These are phyloP conservation scores for Lophium mytilinum DNA, from an alignment of 495 filamentous ascomycete genomes.

Conservation along the genomic window DNA sequence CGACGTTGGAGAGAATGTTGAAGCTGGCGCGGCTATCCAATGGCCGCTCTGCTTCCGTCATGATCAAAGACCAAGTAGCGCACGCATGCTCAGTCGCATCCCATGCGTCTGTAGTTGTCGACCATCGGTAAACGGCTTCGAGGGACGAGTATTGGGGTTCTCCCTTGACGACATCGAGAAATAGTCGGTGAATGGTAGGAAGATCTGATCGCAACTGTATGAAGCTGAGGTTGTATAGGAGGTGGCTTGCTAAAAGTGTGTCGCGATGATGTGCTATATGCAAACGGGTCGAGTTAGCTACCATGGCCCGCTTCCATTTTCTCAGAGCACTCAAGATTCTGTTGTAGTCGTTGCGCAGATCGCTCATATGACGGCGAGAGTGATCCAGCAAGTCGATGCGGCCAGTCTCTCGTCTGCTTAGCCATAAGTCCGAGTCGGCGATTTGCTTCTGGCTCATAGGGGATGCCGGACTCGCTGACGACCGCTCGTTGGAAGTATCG, in stretches of 20 bases:
- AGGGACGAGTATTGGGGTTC: neutral
- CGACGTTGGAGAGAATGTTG: neutral
- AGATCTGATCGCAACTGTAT: neutral
- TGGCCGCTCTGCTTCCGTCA: neutral
- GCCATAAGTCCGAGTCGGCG: neutral
- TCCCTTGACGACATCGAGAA: neutral
- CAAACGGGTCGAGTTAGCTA: neutral
- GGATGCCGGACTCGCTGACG: neutral
- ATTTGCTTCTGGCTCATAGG: neutral
- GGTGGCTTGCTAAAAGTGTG: neutral
- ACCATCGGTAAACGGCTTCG: neutral
- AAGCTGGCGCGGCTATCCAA: neutral
- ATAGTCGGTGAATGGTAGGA: neutral
- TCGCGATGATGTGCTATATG: neutral
- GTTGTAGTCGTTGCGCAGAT: neutral
- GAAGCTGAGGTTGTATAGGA: neutral
- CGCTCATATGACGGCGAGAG: neutral
- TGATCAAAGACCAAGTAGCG: neutral
- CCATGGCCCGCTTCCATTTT: neutral
- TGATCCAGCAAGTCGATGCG: neutral
- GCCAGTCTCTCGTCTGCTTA: neutral
- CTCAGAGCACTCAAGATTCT: neutral
- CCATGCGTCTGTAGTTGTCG: neutral
- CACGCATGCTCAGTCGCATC: neutral
- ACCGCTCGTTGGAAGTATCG: neutral